Base-by-base conservation (phyloP, 1,284 basidiomycete species). In the Blastosporella zonata region DNA sequence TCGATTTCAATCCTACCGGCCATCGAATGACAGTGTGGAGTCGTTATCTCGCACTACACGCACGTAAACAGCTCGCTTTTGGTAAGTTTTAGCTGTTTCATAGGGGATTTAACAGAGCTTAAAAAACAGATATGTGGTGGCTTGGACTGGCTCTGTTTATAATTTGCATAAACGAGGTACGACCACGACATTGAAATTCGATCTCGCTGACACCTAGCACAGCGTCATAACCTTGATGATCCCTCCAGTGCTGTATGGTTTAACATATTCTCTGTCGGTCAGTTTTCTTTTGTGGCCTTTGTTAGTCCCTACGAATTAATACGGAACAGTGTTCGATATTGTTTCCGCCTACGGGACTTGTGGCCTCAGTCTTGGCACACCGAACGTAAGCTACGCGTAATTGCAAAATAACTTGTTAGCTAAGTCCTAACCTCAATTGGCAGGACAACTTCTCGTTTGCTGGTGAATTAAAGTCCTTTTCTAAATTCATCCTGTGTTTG, bases 321-420 rank as follows among this genome's bases (percentile, higher is more conserved):
- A 43, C 46, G 12, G 25, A 15, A 21, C 59, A 92, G 85, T 89
- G 2, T 95, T 93, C 61, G 92, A 95, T 65, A 65, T 93, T 17
- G 89, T 93, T 6, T 95, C 91, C 13, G 94, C 93, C 0, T 97
- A 96, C 62, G 93, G 93, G 2, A 89, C 88, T 3, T 92, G 97
- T 52, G 94, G 93, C 0, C 75, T 97, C 3, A 93, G 86, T 63
- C 69, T 87, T 6, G 86, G 85, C 6, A 70, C 84, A 29, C 81
- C 83, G 20, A 71, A 67, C n/a, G 85, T 87, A 44, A 61, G 79
- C 66, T 33, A 38, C 15, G 18, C 35, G 20, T 36, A 29, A 9
- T n/a, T 21, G 1, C 2, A 38, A 6, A 18, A 2, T 20, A 13
- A 31, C 18, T 22, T 23, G 21, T 42, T 29, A n/a, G n/a, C n/a